Evolutionary conservation across 257 asterid species (phyloP).

Genomic region (Schizonepeta tenuifolia): DNA sequence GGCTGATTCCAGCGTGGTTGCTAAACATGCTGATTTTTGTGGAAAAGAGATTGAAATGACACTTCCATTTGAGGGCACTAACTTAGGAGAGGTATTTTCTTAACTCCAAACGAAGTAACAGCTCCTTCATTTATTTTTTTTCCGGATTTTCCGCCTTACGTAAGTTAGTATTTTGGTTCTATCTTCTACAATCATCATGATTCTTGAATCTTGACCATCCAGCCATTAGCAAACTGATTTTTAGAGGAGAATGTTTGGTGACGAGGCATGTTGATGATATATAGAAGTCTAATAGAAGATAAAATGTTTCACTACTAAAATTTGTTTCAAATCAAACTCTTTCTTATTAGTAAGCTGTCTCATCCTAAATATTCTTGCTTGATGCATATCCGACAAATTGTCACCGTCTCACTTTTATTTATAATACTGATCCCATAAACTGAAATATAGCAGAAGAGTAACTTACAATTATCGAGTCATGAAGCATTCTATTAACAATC

Average conservation of each 20-base stretch:
- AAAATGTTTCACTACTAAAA: neutral
- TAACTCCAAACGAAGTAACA: neutral
- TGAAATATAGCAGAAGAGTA: neutral
- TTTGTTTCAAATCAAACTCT: neutral
- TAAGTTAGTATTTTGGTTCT: neutral
- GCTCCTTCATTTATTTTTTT: neutral
- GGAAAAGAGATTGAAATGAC: constrained; percentile 89
- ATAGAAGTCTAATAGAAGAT: neutral
- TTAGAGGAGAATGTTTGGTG: neutral
- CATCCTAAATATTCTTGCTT: neutral
- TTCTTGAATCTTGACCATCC: neutral
- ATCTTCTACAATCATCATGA: neutral
- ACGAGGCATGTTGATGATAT: neutral
- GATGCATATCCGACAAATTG: neutral
- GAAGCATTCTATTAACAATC: constrained; percentile 13
- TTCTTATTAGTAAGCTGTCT: neutral
- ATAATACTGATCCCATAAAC: neutral
- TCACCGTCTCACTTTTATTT: neutral
- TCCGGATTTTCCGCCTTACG: neutral
- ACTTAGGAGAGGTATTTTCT: constrained; percentile 81
- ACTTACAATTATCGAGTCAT: neutral
- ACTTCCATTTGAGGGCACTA: constrained; percentile 84
- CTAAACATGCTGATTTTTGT: constrained; percentile 68
- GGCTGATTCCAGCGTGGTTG: constrained; percentile 58
- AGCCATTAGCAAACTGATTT: neutral